Conservation (phyloP, 176 grass and related monocot genomes). For the Avena sativa region DNA sequence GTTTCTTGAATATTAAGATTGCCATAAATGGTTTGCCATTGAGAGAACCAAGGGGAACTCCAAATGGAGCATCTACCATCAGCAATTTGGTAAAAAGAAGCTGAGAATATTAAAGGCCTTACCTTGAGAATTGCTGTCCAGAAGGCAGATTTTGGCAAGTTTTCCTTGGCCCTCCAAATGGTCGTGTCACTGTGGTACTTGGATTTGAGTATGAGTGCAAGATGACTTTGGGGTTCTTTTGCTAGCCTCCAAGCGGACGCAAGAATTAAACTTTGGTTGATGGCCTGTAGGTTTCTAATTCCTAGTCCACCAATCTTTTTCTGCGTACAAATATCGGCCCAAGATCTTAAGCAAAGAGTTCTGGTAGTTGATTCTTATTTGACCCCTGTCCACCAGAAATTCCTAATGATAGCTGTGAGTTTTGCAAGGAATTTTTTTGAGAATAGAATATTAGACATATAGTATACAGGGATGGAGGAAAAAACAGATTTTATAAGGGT, state of each 20-base stretch:
- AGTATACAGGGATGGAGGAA: not conserved
- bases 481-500: not conserved
- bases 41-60: not conserved
- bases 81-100: too few species aligned
- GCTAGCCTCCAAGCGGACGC: not conserved
- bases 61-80: too few species aligned
- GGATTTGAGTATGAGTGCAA: not conserved
- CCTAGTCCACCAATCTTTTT: not conserved
- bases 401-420: not conserved
- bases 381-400: not conserved
- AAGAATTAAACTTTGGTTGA: not conserved
- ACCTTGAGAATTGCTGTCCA: too few species aligned
- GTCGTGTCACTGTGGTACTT: not conserved
- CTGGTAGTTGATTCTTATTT: not conserved
- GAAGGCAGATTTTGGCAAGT: too few species aligned
- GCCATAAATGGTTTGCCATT: not conserved
- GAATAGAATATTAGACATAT: not conserved
- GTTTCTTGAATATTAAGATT: not conserved
- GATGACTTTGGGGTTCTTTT: not conserved
- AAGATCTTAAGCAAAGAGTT: not conserved
- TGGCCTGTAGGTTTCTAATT: not conserved
- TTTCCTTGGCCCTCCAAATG: not conserved
- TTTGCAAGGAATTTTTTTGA: not conserved
- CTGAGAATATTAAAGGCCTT: too few species aligned
- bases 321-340: not conserved